These are phyloP conservation scores for Panicum miliaceum DNA, from an alignment of 176 grass and related monocot genomes.

Conservation along the genomic window DNA sequence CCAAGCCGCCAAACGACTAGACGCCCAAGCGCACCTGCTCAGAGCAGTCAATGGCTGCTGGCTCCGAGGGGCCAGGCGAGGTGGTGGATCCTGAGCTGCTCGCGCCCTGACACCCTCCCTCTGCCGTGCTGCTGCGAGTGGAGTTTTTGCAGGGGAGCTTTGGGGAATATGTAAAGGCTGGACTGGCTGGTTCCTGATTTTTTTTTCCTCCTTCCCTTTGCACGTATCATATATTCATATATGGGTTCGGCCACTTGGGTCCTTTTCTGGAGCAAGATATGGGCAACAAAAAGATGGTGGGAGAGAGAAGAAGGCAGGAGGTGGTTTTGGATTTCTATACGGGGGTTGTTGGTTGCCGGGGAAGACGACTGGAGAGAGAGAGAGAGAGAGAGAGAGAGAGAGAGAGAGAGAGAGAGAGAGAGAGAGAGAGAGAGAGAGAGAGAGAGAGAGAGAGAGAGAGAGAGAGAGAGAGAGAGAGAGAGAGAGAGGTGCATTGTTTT, in stretches of 20 bases:
- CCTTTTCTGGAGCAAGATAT: constrained; percentile 22
- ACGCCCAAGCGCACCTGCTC: constrained; percentile 27
- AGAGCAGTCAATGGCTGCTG: constrained; percentile 51
- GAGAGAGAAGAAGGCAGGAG: not conserved
- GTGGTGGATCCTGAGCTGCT: constrained; percentile 61
- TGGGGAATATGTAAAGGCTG: constrained; percentile 41
- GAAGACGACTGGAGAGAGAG: not conserved
- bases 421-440: not conserved
- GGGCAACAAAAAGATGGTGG: constrained; percentile 32
- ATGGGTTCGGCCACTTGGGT: not conserved
- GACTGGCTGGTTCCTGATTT: constrained; percentile 32
- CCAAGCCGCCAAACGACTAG: constrained; percentile 53
- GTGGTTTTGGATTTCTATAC: not conserved
- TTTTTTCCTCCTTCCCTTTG: not conserved
- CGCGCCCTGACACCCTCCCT: not conserved
- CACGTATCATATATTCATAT: not conserved
- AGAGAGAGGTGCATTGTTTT: not conserved
- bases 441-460: not conserved
- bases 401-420: not conserved
- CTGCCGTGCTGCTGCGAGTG: constrained; percentile 51
- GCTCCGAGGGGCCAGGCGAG: constrained; percentile 11
- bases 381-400: too few species aligned
- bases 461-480: not conserved
- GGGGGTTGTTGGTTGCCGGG: not conserved
- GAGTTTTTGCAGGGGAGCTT: constrained; percentile 45